phyloP scores from a whole-genome alignment of 2,329 filamentous ascomycete species.

The Eurotiales sp. region DNA sequence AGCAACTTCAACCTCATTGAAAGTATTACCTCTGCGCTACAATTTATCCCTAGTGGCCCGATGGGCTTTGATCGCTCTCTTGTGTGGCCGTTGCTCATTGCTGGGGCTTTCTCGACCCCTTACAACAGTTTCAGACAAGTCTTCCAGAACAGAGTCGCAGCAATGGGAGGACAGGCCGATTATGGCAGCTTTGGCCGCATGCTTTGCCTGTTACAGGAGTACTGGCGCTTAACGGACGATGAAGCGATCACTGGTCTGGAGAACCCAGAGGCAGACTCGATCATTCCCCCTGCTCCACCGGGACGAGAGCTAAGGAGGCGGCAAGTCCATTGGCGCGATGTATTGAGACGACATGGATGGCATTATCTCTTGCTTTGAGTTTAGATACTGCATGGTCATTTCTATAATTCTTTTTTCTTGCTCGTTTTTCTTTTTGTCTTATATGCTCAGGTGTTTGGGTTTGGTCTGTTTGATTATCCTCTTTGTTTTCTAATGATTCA shows the following conservation, averaged over 20 bases:
- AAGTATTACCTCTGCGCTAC: constrained; percentile 71
- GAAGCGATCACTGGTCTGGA: constrained; percentile 21
- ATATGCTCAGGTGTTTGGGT: too few species aligned
- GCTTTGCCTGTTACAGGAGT: constrained; percentile 70
- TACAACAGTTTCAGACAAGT: constrained; percentile 72
- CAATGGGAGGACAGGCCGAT: constrained; percentile 71
- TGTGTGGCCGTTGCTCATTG: constrained; percentile 88
- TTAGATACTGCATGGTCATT: too few species aligned
- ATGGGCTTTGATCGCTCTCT: constrained; percentile 85
- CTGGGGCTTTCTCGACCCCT: constrained; percentile 71
- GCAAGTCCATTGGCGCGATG: constrained; percentile 86
- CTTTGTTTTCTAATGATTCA: too few species aligned
- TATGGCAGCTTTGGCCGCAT: constrained; percentile 86
- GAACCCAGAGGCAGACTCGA: constrained; percentile 21
- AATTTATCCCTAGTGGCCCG: constrained; percentile 75
- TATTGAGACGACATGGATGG: too few species aligned
- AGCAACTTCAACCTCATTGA: constrained; percentile 74
- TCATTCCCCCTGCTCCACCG: too few species aligned
- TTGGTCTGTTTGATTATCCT: too few species aligned
- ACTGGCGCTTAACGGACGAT: constrained; percentile 74
- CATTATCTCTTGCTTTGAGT: too few species aligned
- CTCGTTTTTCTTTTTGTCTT: too few species aligned
- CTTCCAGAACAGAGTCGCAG: constrained; percentile 69
- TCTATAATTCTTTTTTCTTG: too few species aligned
- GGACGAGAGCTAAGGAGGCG: too few species aligned